Conservation (phyloP, 306 rosid genomes). For the Parietaria judaica region DNA sequence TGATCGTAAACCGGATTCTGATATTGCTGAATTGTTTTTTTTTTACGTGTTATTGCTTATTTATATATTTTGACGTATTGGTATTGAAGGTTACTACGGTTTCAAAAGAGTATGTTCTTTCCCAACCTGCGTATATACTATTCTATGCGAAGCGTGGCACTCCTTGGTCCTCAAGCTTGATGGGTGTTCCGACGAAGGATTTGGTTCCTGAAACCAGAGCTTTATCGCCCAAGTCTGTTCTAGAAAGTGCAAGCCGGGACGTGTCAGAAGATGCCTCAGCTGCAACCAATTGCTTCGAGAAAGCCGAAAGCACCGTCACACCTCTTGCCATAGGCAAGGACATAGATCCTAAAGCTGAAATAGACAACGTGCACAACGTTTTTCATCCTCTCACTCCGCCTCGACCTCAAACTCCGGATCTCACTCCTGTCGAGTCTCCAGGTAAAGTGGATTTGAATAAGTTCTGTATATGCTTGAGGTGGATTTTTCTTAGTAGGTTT, state of each 20-base stretch:
- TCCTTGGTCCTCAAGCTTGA: conserved; percentile 57
- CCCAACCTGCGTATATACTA: conserved; percentile 77
- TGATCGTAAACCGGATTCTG: too few relatives aligned
- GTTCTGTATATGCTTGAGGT: background rate
- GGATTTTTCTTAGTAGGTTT: background rate
- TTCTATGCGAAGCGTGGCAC: conserved; percentile 71
- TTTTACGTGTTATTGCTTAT: too few relatives aligned
- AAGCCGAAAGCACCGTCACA: conserved; percentile 10
- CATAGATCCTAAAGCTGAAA: conserved; percentile 6
- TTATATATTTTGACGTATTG: background rate
- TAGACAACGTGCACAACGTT: conserved; percentile 9
- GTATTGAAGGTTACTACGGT: conserved; percentile 60
- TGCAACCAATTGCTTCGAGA: conserved; percentile 8
- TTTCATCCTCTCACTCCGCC: conserved; percentile 52
- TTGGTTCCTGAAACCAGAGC: conserved; percentile 17
- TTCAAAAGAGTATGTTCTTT: conserved; percentile 40
- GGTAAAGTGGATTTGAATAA: conserved; percentile 27
- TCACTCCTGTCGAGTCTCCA: conserved; percentile 20
- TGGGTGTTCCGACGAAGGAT: conserved; percentile 20
- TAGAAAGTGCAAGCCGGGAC: conserved; percentile 29
- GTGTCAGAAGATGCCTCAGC: conserved; percentile 12
- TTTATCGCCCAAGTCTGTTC: conserved; percentile 66
- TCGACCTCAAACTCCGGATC: conserved; percentile 36
- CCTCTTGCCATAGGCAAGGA: conserved; percentile 12
- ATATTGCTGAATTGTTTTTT: too few relatives aligned